Evolutionary conservation across 305 asterid species (phyloP).

Genomic region (Fraxinus paxiana): DNA sequence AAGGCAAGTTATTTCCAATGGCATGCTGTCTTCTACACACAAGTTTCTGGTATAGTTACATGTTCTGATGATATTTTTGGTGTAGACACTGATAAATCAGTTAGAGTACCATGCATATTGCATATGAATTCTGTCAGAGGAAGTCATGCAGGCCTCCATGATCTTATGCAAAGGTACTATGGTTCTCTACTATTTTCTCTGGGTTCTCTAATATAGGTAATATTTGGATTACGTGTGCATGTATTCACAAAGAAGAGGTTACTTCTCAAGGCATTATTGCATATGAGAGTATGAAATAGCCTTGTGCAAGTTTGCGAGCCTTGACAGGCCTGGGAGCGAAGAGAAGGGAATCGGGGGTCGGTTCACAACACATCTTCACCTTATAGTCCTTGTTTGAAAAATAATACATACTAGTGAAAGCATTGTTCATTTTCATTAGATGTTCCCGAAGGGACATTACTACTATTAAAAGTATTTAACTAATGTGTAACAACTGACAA

Average conservation of each 20-base stretch:
- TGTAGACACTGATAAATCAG: conserved; percentile 12
- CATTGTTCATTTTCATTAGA: neutral
- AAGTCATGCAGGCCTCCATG: conserved; percentile 76
- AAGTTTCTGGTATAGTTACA: conserved; percentile 6
- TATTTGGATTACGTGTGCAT: neutral
- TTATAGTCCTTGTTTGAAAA: conserved; percentile 12
- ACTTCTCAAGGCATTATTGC: neutral
- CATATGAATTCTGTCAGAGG: conserved; percentile 98
- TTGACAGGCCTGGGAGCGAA: neutral
- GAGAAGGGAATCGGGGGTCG: neutral
- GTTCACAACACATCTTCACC: neutral
- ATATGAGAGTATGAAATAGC: neutral
- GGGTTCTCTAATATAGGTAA: neutral
- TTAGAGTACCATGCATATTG: conserved; percentile 82
- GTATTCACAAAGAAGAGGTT: neutral
- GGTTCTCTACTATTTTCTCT: neutral
- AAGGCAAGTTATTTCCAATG: conserved; percentile 60
- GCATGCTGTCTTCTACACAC: conserved; percentile 12
- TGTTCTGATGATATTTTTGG: neutral
- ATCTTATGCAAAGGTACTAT: conserved; percentile 68
- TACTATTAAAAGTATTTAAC: neutral
- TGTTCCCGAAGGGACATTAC: neutral
- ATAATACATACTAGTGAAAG: neutral
- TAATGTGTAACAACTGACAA: neutral
- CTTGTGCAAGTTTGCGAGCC: neutral